Evolutionary conservation across 805 yeast species (phyloP).

Genomic region (Starmerella sp.): DNA sequence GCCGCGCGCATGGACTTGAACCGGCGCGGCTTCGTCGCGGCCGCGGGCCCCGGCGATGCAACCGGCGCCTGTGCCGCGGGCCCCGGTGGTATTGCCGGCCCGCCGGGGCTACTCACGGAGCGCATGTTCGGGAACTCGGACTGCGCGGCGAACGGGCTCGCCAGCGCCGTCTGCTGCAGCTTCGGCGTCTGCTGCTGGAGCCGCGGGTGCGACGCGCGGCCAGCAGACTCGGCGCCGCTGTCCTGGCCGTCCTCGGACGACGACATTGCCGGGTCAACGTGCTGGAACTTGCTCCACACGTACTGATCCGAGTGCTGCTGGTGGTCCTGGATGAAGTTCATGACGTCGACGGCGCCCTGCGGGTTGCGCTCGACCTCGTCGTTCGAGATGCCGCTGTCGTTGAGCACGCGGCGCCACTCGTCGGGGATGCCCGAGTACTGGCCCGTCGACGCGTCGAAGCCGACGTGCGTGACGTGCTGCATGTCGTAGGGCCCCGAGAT

Average conservation of each 20-base stretch:
- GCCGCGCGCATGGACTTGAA: conserved; percentile 6
- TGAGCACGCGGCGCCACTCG: conserved; percentile 78
- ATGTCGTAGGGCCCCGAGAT: conserved; percentile 90
- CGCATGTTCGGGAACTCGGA: conserved; percentile 2
- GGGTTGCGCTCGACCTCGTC: conserved; percentile 87
- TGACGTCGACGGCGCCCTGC: conserved; percentile 85
- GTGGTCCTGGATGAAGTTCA: conserved; percentile 50
- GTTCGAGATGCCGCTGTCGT: conserved; percentile 77
- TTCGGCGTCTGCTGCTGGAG: not conserved
- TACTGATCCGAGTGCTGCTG: conserved; percentile 19
- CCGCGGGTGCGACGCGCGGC: not conserved
- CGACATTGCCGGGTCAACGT: not conserved
- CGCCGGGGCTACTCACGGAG: conserved; percentile 14
- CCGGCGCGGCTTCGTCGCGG: not conserved
- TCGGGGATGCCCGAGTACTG: conserved; percentile 84
- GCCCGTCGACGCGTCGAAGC: conserved; percentile 72
- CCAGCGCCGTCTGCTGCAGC: conserved; percentile 6
- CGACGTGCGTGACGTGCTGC: conserved; percentile 90
- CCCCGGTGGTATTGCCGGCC: not conserved
- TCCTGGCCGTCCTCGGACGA: not conserved
- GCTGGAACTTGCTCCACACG: conserved; percentile 22
- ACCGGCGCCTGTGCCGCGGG: not conserved
- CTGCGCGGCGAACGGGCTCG: conserved; percentile 12
- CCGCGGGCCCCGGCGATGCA: not conserved
- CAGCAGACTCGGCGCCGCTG: not conserved